These are phyloP conservation scores for Peronospora belbahrii DNA, from an alignment of 352 stramenopile genomes.

Conservation along the genomic window DNA sequence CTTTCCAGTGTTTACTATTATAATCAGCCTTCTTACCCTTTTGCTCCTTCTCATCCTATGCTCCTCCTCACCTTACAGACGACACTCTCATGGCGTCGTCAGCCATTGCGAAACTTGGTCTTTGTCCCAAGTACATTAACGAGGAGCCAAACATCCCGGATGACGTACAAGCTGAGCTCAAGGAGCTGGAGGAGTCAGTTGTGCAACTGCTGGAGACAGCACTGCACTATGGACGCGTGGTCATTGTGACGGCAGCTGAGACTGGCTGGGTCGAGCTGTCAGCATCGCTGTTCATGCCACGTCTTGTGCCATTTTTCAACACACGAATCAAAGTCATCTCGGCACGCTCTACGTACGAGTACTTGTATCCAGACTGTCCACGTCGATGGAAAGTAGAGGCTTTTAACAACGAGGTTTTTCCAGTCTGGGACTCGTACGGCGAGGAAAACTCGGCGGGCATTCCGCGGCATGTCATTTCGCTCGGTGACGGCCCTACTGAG, in stretches of 20 bases:
- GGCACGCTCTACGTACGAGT: conserved; percentile 87
- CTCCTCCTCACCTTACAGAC: conserved; percentile 29
- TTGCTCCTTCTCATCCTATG: conserved; percentile 1
- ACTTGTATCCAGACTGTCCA: conserved; percentile 77
- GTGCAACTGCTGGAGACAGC: conserved; percentile 66
- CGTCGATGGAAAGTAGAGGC: conserved; percentile 86
- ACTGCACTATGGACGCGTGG: conserved; percentile 62
- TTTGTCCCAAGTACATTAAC: conserved; percentile 83
- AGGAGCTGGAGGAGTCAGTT: conserved; percentile 68
- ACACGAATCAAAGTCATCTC: conserved; percentile 83
- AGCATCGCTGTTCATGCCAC: conserved; percentile 82
- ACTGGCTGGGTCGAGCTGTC: conserved; percentile 87
- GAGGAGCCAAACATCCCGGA: conserved; percentile 68
- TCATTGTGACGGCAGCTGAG: conserved; percentile 87
- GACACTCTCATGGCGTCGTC: conserved; percentile 79
- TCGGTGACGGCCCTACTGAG: conserved; percentile 78
- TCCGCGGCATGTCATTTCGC: conserved; percentile 71
- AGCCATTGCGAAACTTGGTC: conserved; percentile 65
- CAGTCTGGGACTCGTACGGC: conserved; percentile 63
- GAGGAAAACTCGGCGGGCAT: conserved; percentile 37
- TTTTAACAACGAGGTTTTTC: conserved; percentile 83
- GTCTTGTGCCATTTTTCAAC: conserved; percentile 66
- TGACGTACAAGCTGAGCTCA: conserved; percentile 66
- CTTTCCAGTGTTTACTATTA: not conserved
- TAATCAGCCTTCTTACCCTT: conserved; percentile 3